These are phyloP conservation scores for Dioscorea zingiberensis DNA, from an alignment of 106 monocot genomes.

Conservation along the genomic window DNA sequence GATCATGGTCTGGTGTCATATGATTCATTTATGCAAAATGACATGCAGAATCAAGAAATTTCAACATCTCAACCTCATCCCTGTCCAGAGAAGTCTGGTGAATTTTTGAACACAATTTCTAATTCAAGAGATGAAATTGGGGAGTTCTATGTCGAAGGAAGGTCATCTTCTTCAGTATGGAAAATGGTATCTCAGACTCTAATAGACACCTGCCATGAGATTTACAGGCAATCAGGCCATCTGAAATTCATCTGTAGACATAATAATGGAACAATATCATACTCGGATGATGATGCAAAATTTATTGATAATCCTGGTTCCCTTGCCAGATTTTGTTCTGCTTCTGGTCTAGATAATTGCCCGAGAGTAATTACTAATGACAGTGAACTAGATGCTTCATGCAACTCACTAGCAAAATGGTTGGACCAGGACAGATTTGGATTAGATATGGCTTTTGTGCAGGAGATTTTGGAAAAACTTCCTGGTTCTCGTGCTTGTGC, in stretches of 20 bases:
- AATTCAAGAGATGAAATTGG: slow-evolving; percentile 57
- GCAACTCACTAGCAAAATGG: slow-evolving; percentile 54
- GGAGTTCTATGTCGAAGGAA: slow-evolving; percentile 72
- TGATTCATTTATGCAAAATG: slow-evolving; percentile 12
- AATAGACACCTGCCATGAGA: slow-evolving; percentile 49
- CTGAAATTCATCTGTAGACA: slow-evolving; percentile 67
- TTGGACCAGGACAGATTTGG: slow-evolving; percentile 87
- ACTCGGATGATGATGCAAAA: slow-evolving; percentile 11
- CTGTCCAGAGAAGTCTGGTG: neutral
- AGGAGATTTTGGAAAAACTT: slow-evolving; percentile 83
- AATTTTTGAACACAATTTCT: too few species aligned
- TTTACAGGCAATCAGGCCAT: slow-evolving; percentile 52
- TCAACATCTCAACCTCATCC: slow-evolving; percentile 4
- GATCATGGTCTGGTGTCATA: slow-evolving; percentile 7
- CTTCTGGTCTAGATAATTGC: slow-evolving; percentile 27
- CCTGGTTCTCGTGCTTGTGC: slow-evolving; percentile 58
- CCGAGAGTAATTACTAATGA: slow-evolving; percentile 30
- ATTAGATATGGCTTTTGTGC: slow-evolving; percentile 78
- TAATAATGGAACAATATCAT: slow-evolving; percentile 8
- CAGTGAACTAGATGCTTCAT: slow-evolving; percentile 48
- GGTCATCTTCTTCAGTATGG: slow-evolving; percentile 76
- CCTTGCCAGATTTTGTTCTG: slow-evolving; percentile 59
- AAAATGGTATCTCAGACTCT: slow-evolving; percentile 63
- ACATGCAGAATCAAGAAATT: slow-evolving; percentile 11
- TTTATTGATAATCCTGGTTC: slow-evolving; percentile 9